Evolutionary conservation across 495 filamentous ascomycete genomes (phyloP), one percentile per base, ranked within the genome.

Genomic region (Aspergillus cristatus): DNA sequence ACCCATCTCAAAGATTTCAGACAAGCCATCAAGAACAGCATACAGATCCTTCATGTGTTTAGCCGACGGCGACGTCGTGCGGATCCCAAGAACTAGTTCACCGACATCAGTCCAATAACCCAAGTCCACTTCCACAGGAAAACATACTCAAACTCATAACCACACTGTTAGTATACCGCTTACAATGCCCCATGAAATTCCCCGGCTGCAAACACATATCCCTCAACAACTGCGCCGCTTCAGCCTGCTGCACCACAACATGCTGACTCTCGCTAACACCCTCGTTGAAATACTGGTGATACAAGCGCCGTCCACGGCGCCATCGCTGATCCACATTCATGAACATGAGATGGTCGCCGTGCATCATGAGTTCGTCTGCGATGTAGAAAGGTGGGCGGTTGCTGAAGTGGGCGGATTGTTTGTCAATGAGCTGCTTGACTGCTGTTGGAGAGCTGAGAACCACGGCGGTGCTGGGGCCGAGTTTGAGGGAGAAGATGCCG

Each of bases 21-120:
- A 60, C 65, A 63, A 74, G 7, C 59, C 47, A n/a, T 70, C 63
- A 65, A 75, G 65, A 7, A 75, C 24, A 13, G 54, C 15, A 45
- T 68, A 70, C 4, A 75, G 57, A 13, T 58, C 42, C 1, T 38
- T 44, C 57, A 73, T 56, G 29, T 65, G 40, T 1, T 36, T 15
- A 3, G 18, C 29, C 12, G 53, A 24, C 2, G 32, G 2, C 0
- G 18, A 31, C 1, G 59, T 46, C 0, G 62, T 67, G 1, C 70
- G 56, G 24, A 68, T 55, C 3, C 72, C 70, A 35, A 56, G 67
- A 7, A 71, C 58, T 59, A 35, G 4, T n/a, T 24, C n/a, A n/a
- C n/a, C n/a, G n/a, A n/a, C 18, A 34, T 40, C n/a, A 40, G 8
- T 24, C 4, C 20, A 4, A 24, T 24, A n/a, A n/a, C 20, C 20